Evolutionary conservation across 1,139 yeast genomes (phyloP).

Genomic region (Kodamaea arcana): DNA sequence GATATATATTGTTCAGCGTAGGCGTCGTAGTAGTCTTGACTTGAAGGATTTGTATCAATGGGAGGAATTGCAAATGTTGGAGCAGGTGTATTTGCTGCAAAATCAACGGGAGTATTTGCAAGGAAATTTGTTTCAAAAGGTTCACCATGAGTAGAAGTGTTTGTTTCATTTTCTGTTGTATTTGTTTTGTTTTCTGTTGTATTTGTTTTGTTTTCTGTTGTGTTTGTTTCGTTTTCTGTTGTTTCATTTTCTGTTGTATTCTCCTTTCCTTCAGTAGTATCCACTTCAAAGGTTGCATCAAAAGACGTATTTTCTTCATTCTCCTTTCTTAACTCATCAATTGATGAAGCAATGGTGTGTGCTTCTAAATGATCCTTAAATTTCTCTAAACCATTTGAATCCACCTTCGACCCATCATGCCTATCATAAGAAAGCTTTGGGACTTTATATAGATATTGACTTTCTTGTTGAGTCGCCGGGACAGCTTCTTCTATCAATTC

Average conservation of each 20-base stretch:
- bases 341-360: not conserved
- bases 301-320: not conserved
- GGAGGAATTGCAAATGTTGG: not conserved
- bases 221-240: not conserved
- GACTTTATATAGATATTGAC: not conserved
- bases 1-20: slow-evolving; percentile 31
- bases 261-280: not conserved
- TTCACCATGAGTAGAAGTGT: not conserved
- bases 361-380: no score
- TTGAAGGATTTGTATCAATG: not conserved
- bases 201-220: not conserved
- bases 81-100: no score
- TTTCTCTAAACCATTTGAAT: not conserved
- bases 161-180: not conserved
- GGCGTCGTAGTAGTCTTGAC: slow-evolving; percentile 10
- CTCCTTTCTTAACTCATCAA: not conserved
- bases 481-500: not conserved
- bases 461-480: not conserved
- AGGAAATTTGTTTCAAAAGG: no score
- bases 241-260: not conserved
- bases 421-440: not conserved
- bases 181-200: not conserved
- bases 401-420: no score
- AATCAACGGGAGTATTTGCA: no score
- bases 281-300: not conserved